Evolutionary conservation across 2,329 filamentous ascomycete species (phyloP).

Genomic region (Diatrype stigma): DNA sequence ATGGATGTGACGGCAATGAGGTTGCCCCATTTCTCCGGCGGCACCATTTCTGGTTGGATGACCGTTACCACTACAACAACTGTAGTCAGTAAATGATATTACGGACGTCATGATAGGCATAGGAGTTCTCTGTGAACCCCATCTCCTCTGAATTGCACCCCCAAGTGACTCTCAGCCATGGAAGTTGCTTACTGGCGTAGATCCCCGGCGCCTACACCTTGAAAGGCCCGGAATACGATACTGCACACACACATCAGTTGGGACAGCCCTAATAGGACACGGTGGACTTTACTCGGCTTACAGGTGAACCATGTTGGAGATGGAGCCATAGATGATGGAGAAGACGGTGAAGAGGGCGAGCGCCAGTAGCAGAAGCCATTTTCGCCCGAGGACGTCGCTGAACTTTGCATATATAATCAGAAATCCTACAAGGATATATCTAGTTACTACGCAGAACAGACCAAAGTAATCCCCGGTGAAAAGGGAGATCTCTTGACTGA

Average conservation of each 20-base stretch:
- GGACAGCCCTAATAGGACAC: not conserved
- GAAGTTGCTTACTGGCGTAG: no score
- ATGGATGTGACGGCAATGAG: slow-evolving; percentile 31
- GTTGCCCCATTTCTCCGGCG: slow-evolving; percentile 27
- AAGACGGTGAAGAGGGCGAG: slow-evolving; percentile 36
- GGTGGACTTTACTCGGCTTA: slow-evolving; percentile 6
- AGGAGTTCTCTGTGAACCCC: no score
- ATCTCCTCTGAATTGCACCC: no score
- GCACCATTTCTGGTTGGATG: slow-evolving; percentile 32
- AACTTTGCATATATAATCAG: slow-evolving; percentile 39
- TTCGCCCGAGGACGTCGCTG: slow-evolving; percentile 42
- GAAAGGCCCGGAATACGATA: slow-evolving; percentile 34
- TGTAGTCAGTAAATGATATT: no score
- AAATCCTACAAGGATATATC: slow-evolving; percentile 25
- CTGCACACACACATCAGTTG: not conserved
- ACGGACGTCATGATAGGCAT: no score
- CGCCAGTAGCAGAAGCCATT: slow-evolving; percentile 31
- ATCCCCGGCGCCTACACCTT: slow-evolving; percentile 45
- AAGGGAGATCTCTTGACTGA: slow-evolving; percentile 7
- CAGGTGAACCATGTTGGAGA: slow-evolving; percentile 29
- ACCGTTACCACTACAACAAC: slow-evolving; percentile 36
- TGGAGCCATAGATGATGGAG: slow-evolving; percentile 36
- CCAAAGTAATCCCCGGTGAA: no score
- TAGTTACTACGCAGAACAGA: not conserved
- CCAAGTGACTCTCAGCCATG: no score